Percentiles rank a stretch among this genome's conserved stretches.
phyloP scores from a whole-genome alignment of 1,284 basidiomycete species.

The Violaceomyces palustris region DNA sequence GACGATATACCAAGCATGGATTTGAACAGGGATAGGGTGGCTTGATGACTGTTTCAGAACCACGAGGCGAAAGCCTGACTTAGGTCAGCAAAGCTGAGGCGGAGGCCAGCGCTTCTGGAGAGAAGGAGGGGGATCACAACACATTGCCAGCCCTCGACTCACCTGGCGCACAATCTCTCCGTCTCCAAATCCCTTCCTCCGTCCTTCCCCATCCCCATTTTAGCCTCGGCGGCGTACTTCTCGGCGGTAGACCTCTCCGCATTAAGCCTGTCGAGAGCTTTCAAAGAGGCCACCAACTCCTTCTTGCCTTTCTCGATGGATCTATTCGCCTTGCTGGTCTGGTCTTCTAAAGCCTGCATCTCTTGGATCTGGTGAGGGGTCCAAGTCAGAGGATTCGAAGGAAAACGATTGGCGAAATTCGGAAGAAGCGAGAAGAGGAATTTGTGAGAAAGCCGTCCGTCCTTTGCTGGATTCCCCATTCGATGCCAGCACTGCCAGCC shows the following conservation, averaged over 20 bases:
- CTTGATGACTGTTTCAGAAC: no score
- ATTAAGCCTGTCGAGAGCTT: conserved; percentile 36
- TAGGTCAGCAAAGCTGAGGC: background rate
- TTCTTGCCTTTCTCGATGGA: conserved; percentile 39
- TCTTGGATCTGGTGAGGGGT: conserved; percentile 25
- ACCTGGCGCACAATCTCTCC: conserved; percentile 37
- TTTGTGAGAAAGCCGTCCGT: no score
- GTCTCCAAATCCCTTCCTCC: conserved; percentile 39
- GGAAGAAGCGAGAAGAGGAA: no score
- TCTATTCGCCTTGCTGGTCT: conserved; percentile 25
- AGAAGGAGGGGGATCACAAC: background rate
- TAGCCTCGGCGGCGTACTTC: conserved; percentile 40
- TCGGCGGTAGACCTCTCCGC: conserved; percentile 39
- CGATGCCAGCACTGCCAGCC: no score
- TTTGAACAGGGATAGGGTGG: conserved; percentile 19
- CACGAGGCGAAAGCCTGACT: no score
- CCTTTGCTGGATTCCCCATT: no score
- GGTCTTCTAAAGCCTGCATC: conserved; percentile 35
- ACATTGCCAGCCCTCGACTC: background rate
- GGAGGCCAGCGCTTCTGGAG: background rate
- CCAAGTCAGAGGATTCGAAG: background rate
- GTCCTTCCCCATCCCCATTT: conserved; percentile 37
- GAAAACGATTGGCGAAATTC: no score
- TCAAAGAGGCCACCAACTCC: conserved; percentile 29
- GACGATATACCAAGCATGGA: conserved; percentile 27